Evolutionary conservation across 192 early-diverging fungal species (phyloP), one percentile per base, ranked within the genome.

Genomic region (Coemansia sp.): DNA sequence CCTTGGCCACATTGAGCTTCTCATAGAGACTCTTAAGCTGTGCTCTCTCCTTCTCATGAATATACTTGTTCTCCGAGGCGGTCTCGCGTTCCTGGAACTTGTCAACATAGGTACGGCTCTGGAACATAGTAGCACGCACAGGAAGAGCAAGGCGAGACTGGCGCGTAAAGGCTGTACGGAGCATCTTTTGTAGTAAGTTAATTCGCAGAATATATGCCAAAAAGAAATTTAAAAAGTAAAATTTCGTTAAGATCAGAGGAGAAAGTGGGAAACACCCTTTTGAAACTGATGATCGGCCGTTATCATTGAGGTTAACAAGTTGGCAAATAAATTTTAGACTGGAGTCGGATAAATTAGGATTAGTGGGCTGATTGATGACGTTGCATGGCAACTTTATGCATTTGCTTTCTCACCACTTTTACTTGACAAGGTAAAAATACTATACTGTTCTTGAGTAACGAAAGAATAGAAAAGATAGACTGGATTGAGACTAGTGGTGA

Each of bases 61-160:
- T 72, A 54, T 78, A 83, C 75, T 70, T 70, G 80, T 78, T 83
- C 70, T 83, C 80, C 10, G 68, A 64, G 0, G 80, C 80, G 19
- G 57, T 70, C 73, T 83, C 80, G 52, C 79, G 79, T 65, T 82
- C 71, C 67, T 67, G 33, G 57, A 82, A 82, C 67, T 54, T 63
- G 79, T 82, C 79, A 11, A 55, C 27, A 52, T 82, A 73, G 17
- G 42, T 33, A 50, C 70, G 67, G 17, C 17, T 32, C 54, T 67
- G 79, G n/a, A 50, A 11, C 22, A 71, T 51, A 5, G 65, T 56
- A 9, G 57, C 33, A 21, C 50, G 60, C 8, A 59, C 56, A 7
- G 74, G 71, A 22, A 56, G 30, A 19, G 56, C 51, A 24, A 66
- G 29, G 4, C 53, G 36, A 39, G 36, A 58, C 30, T 68, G 59